Base-by-base conservation (phyloP, 2,329 filamentous ascomycete species). In the Gnomoniopsis sp. region DNA sequence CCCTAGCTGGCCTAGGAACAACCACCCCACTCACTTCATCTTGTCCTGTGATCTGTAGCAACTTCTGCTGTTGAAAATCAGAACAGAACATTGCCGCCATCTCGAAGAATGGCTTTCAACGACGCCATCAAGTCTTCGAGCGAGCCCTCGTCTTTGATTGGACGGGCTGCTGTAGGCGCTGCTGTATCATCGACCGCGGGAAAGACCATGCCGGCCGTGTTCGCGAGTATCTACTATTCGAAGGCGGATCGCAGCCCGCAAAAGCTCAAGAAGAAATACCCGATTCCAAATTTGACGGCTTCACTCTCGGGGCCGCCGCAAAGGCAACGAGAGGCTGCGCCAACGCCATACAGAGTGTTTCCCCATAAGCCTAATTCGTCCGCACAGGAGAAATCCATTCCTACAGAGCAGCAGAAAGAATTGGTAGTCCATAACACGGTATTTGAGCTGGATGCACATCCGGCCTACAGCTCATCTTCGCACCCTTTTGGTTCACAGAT, bases 261-360 rank as follows among this genome's bases (percentile, higher is more conserved):
- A 3, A 52, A 57, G 26, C 17, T 59, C 33, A 53, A 19, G 22
- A 57, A 41, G 34, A 59, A 52, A 34, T 41, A 21, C 11, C 22
- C 49, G 8, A 12, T 43, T 10, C 36, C 49, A 48, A 19, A 49
- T 26, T 26, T 59, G 30, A 19, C 48, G 36, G 36, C n/a, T 30
- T 38, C 21, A 14, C 17, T 52, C 14, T 14, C 44, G n/a, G 23
- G n/a, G 17, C 19, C 46, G 3, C 17, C 49, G 23, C 15, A 19
- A 14, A 17, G 34, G 8, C 21, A 19, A 47, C 48, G 34, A 48
- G 38, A 41, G n/a, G 34, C 33, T 23, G 49, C n/a, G 41, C 19
- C 43, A 46, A 21, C 43, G 6, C n/a, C 43, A 3, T 46, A n/a
- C 7, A n/a, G n/a, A 21, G 7, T 6, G 11, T 46, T 52, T 38